These are phyloP conservation scores for Pythium phragmitis DNA, from an alignment of 352 stramenopile genomes.

Conservation along the genomic window DNA sequence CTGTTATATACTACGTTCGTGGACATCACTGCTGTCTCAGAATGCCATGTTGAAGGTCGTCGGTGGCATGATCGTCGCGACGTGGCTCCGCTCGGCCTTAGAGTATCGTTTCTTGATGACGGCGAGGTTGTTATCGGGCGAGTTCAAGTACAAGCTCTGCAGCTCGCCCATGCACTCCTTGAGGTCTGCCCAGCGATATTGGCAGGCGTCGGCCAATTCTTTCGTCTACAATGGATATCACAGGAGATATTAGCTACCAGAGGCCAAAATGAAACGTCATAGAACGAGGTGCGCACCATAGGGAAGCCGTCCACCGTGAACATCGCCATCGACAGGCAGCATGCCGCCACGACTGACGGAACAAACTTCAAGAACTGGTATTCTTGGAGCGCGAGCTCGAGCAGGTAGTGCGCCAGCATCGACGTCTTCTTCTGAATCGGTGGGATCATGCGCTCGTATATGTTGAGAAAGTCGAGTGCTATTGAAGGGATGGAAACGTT, in stretches of 20 bases:
- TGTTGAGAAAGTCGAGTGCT: conserved; percentile 89
- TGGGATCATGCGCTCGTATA: conserved; percentile 87
- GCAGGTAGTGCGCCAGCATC: conserved; percentile 87
- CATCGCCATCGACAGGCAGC: conserved; percentile 85
- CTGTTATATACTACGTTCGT: conserved; percentile 10
- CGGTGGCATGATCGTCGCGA: conserved; percentile 68
- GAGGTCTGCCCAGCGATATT: conserved; percentile 73
- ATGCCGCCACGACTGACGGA: conserved; percentile 82
- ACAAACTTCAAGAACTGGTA: conserved; percentile 87
- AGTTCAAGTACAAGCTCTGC: conserved; percentile 78
- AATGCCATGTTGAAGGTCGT: conserved; percentile 84
- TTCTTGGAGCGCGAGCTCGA: conserved; percentile 86
- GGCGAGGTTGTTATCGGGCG: conserved; percentile 76
- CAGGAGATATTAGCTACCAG: neutral
- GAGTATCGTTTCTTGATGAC: conserved; percentile 91
- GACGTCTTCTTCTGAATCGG: conserved; percentile 83
- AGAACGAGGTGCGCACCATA: conserved; percentile 44
- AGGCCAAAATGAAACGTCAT: neutral
- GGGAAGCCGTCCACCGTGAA: conserved; percentile 80
- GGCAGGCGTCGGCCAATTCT: conserved; percentile 76
- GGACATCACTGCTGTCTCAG: conserved; percentile 30
- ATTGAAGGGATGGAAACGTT: conserved; percentile 3
- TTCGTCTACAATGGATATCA: conserved; percentile 45
- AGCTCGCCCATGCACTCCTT: conserved; percentile 85
- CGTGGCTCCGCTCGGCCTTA: conserved; percentile 78